Conservation (phyloP, 1,139 yeast genomes). For the Candida dubliniensis region DNA sequence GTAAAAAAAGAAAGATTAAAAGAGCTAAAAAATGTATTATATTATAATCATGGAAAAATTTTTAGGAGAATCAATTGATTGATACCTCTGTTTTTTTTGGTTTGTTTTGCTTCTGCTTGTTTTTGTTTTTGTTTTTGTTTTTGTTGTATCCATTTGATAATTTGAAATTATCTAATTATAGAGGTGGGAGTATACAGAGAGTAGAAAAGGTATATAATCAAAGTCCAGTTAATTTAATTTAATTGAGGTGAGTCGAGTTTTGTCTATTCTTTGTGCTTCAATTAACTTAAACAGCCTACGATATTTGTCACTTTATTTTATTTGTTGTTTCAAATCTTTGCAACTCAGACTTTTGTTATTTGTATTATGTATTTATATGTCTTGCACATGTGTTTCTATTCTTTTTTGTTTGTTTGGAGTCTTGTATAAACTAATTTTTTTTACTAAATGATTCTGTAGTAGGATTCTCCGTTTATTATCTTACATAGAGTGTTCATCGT, state of each 20-base stretch:
- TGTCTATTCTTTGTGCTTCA: no score
- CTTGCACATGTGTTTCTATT: background rate
- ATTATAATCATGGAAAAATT: slow-evolving; percentile 27
- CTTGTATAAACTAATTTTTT: no score
- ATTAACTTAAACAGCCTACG: no score
- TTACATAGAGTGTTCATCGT: no score
- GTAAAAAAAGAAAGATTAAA: slow-evolving; percentile 35
- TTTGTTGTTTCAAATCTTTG: no score
- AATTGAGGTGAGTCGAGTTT: background rate
- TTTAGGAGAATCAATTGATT: background rate
- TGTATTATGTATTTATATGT: background rate
- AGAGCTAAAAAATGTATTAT: slow-evolving; percentile 51
- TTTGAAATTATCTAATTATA: slow-evolving; percentile 3
- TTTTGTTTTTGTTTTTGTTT: background rate
- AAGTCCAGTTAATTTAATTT: no score
- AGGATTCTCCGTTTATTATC: no score
- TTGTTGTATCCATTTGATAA: background rate
- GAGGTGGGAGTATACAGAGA: background rate
- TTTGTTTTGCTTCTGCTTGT: slow-evolving; percentile 2
- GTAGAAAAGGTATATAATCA: no score
- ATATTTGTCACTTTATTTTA: no score
- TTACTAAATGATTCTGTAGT: no score
- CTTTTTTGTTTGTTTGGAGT: no score
- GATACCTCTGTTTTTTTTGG: slow-evolving; percentile 3
- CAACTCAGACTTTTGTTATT: no score